Evolutionary conservation across 2,329 filamentous ascomycete genomes (phyloP), one percentile per base, ranked within the genome.

Genomic region (Fusarium nematophilum): DNA sequence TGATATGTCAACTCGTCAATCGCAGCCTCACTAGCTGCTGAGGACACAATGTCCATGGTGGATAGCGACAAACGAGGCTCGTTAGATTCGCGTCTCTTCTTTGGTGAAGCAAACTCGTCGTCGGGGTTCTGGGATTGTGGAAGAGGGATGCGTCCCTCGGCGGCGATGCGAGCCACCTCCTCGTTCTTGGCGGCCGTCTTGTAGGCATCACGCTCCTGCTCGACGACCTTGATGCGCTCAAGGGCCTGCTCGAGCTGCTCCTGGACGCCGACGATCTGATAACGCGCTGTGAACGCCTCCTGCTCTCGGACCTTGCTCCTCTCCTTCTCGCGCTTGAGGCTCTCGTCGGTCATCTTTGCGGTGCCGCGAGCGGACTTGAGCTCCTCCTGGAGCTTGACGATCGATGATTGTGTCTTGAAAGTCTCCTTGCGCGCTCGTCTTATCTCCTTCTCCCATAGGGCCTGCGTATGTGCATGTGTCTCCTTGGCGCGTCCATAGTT

Each of bases 361-460:
- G 78, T 76, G 21, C 76, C 75, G 37, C 87, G 83, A 45, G 84
- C 78, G 1, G 84, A 77, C 71, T 91, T 91, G 61, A 91, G 81
- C 67, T 92, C 89, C 66, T 91, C 89, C 70, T 91, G 88, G n/a
- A 89, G 72, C 70, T 90, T 90, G 66, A 91, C 84, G 26, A 88
- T 82, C 9, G 79, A 75, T 3, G 88, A 90, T 65, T 90, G 88
- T n/a, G 85, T 83, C 70, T 91, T 91, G 81, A 91, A 91, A 3
- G 86, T 87, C 66, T 92, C 90, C 66, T 92, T 92, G 43, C 88
- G 81, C 9, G 85, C 83, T 51, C 86, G 82, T 49, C 89, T 83
- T 36, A 91, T 87, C 72, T 92, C 89, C 71, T 91, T 91, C 67
- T 92, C 89, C 84, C 89, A 91, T 9, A 90, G 75, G 15, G 85